A percentile compares a stretch with the other conserved stretches of the same genome.
phyloP scores from a whole-genome alignment of 2,329 filamentous ascomycete species.

The Thelonectria rubi region DNA sequence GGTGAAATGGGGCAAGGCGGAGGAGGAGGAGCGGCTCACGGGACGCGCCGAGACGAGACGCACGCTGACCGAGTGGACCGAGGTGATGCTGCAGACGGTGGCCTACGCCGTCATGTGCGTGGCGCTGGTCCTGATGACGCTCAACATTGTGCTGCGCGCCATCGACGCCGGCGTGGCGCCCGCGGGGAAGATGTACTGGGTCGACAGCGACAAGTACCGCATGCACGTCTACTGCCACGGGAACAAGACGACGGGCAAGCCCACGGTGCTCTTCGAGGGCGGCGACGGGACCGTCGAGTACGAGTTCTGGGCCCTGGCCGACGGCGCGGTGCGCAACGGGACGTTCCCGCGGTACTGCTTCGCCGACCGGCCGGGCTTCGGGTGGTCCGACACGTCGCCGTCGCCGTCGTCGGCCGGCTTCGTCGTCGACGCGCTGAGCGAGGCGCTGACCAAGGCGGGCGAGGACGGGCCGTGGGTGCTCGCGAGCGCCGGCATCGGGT shows the following conservation, averaged over 20 bases:
- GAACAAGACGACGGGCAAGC: slow-evolving; percentile 68
- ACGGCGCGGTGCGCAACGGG: slow-evolving; percentile 78
- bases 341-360: slow-evolving; percentile 93
- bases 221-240: slow-evolving; percentile 86
- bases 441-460: slow-evolving; percentile 80
- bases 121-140: slow-evolving; percentile 78
- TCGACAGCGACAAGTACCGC: slow-evolving; percentile 85
- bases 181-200: slow-evolving; percentile 79
- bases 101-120: slow-evolving; percentile 74
- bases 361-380: slow-evolving; percentile 90
- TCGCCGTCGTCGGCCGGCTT: slow-evolving; percentile 94
- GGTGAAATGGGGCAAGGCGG: slow-evolving; percentile 89
- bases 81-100: slow-evolving; percentile 78
- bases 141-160: slow-evolving; percentile 80
- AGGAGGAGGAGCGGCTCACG: slow-evolving; percentile 92
- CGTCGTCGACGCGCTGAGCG: slow-evolving; percentile 87
- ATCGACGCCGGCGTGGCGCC: slow-evolving; percentile 78
- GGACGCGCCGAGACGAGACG: slow-evolving; percentile 87
- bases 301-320: slow-evolving; percentile 81
- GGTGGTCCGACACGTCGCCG: slow-evolving; percentile 88
- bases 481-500: slow-evolving; percentile 85
- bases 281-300: slow-evolving; percentile 83
- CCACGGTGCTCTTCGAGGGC: slow-evolving; percentile 87
- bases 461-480: slow-evolving; percentile 91
- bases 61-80: slow-evolving; percentile 83